Conservation (phyloP, 2,329 filamentous ascomycete species). For the Penicillium capsulatum region DNA sequence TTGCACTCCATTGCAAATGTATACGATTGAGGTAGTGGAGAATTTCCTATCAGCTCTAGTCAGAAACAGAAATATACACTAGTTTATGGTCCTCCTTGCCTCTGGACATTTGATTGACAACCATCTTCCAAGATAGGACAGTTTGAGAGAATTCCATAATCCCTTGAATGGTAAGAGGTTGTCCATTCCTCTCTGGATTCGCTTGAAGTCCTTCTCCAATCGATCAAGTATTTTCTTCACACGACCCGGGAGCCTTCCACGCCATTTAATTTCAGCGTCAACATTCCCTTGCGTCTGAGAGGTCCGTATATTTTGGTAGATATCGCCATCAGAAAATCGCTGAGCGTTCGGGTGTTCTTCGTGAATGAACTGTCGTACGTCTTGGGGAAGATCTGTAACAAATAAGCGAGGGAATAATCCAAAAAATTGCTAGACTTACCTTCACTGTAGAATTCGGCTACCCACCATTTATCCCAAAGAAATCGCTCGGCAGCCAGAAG, state of each 20-base stretch:
- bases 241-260: slow-evolving; percentile 2
- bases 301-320: slow-evolving; percentile 4
- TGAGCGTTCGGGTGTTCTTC: slow-evolving; percentile 5
- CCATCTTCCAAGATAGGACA: slow-evolving; percentile 6
- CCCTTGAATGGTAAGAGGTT: slow-evolving; percentile 4
- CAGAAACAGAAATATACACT: not conserved
- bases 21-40: slow-evolving; percentile 1
- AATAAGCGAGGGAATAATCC: not conserved
- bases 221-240: slow-evolving; percentile 1
- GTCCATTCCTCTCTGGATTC: slow-evolving; percentile 3
- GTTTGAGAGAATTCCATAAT: slow-evolving; percentile 4
- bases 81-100: not conserved
- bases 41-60: not conserved
- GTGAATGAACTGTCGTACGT: not conserved
- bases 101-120: slow-evolving; percentile 4
- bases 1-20: slow-evolving; percentile 1
- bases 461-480: slow-evolving; percentile 3
- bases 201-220: slow-evolving; percentile 6
- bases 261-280: slow-evolving; percentile 4
- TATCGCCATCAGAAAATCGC: slow-evolving; percentile 6
- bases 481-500: slow-evolving; percentile 3
- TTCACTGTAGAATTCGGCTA: slow-evolving; percentile 5
- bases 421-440: slow-evolving; percentile 4
- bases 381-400: not conserved
- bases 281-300: slow-evolving; percentile 4